Evolutionary conservation across 805 yeast genomes (phyloP), one percentile per base, ranked within the genome.

Genomic region (Pichia kluyveri): DNA sequence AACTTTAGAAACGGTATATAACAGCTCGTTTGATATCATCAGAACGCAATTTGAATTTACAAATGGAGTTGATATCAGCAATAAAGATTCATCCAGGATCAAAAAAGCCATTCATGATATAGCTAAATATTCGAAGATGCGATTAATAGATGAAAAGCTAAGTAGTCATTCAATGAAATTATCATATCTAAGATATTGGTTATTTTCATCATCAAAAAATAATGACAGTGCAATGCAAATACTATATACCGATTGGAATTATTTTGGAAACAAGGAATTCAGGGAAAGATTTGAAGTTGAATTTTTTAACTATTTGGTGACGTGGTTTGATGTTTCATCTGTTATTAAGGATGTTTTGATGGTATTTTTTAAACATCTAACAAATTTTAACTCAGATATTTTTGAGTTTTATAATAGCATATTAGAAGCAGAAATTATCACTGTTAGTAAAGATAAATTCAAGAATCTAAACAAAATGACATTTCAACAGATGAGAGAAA

Each of bases 161-260:
- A 9, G 15, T 7, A 14, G 37, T 10, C 4, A 30, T 8, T 36
- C 12, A 6, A 30, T 43, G 30, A 40, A 40, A 17, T 41, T 39
- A 12, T 34, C n/a, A 5, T 44, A 30, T 12, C n/a, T 51, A 5
- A 44, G 41, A 19, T 49, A 40, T 15, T 52, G 52, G 53, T 12
- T 52, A 17, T 52, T 36, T 14, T 39, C 47, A 2, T 32, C 47
- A 23, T 17, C 43, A 5, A 40, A 43, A 38, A 9, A 37, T 5
- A 28, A 42, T 23, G 43, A 46, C n/a, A 38, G 49, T 5, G 53
- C 50, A 6, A 36, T 46, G 34, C 52, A 54, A 2, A 30, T 64
- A 26, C 48, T 60, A 5, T 56, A 56, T 43, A 45, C 61, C 23
- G 65, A 64, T 18, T 64, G 68, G 68, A 46, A 48, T 0, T 63